Evolutionary conservation across 352 stramenopile genomes (phyloP), one percentile per base, ranked within the genome.

Genomic region (Aphanomyces euteiches): DNA sequence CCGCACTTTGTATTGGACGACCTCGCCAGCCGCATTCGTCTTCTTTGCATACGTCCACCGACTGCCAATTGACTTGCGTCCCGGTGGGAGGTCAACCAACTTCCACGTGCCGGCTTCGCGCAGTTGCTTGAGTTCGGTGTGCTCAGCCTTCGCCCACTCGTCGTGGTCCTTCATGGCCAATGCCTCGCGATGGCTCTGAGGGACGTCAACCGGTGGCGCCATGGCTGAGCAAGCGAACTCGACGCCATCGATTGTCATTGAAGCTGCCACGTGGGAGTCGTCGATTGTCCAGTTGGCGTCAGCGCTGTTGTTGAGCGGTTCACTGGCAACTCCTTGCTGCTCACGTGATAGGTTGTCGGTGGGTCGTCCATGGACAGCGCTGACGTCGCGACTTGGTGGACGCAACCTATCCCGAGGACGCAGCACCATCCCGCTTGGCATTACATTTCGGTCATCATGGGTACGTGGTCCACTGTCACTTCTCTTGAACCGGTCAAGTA

Each of bases 1-100:
- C 6, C 78, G 38, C 39, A 67, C 71, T 60, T 78, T 82, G 61
- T 77, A 81, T 13, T 68, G 66, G 6, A 78, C 41, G 1, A 85
- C 64, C 0, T 73, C 43, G 43, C 79, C 75, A 7, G 68, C 7
- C 56, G 74, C 68, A 56, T 83, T 72, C 28, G 60, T 54, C 68
- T 82, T 85, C 59, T 74, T 75, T 4, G 58, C 69, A 40, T 81
- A 83, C 0, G 79, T 66, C 70, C 77, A 83, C 3, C 78, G 66
- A 12, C 71, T 76, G 2, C 68, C 72, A n/a, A 79, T 78, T 0
- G 67, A 54, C 47, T 66, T 64, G 12, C 58, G 13, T 38, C 43
- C 58, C 10, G 58, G 12, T 66, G 58, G 58, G 17, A 21, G 13
- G 15, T 50, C 28, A 21, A 37, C 34, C 15, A 53, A 3, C 10